Evolutionary conservation across 305 asterid genomes (phyloP).

Genomic region (Striga hermonthica): DNA sequence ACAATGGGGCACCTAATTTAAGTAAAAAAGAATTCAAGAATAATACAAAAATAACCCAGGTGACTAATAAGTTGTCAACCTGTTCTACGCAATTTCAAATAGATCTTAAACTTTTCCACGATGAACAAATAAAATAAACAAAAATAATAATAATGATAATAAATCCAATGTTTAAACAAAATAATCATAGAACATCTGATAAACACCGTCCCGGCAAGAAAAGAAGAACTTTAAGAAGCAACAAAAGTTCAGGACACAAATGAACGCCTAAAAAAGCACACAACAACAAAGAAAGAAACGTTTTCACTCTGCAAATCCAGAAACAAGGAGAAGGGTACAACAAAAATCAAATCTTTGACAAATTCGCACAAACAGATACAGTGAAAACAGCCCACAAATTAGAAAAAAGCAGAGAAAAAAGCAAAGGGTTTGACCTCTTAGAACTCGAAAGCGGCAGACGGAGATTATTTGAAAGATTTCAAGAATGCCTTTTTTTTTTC

Average conservation of each 20-base stretch:
- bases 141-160: not conserved
- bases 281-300: not conserved
- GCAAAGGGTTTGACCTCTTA: not conserved
- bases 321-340: not conserved
- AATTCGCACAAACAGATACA: not conserved
- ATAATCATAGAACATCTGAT: not conserved
- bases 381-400: not conserved
- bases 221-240: not conserved
- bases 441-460: not conserved
- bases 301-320: not conserved
- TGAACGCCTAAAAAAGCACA: not conserved
- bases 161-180: not conserved
- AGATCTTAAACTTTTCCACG: not conserved
- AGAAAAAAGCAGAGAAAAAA: not conserved
- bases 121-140: not conserved
- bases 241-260: not conserved
- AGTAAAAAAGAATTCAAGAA: not conserved
- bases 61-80: not conserved
- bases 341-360: not conserved
- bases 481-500: not conserved
- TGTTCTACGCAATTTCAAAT: constrained; percentile 2
- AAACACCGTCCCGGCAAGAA: not conserved
- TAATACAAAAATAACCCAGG: not conserved
- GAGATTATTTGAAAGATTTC: not conserved
- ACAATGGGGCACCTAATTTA: not conserved